Percentiles rank a stretch among this genome's conserved stretches.
Evolutionary conservation across 2,329 filamentous ascomycete genomes (phyloP).

Genomic region (Dactylellina sp.): DNA sequence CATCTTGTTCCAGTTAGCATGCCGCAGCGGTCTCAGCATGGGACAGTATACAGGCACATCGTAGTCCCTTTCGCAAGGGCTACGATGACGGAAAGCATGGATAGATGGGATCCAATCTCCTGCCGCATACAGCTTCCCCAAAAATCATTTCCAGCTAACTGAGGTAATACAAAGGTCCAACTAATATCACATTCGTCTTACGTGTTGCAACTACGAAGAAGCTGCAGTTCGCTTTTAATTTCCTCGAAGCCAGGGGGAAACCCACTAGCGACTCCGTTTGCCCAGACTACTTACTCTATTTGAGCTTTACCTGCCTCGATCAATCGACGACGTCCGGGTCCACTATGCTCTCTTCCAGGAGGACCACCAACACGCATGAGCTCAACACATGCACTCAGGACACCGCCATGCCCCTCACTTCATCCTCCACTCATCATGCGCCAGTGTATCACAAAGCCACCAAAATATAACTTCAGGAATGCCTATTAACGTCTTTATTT

Average conservation of each 20-base stretch:
- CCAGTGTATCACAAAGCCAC: too few relatives aligned
- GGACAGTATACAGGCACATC: background rate
- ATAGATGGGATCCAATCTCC: background rate
- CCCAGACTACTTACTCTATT: too few relatives aligned
- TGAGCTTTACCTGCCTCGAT: too few relatives aligned
- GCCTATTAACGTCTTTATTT: background rate
- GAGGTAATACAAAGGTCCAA: background rate
- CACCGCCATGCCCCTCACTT: too few relatives aligned
- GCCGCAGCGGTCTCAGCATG: background rate
- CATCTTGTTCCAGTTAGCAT: constrained; percentile 8
- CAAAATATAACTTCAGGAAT: too few relatives aligned
- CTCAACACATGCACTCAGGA: constrained; percentile 16
- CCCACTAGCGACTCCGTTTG: too few relatives aligned
- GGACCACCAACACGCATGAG: constrained; percentile 4
- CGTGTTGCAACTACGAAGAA: background rate
- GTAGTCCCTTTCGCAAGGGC: too few relatives aligned
- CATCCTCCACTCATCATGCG: too few relatives aligned
- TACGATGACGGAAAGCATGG: background rate
- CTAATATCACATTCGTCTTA: background rate
- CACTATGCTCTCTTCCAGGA: too few relatives aligned
- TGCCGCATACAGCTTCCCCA: constrained; percentile 20
- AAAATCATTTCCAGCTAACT: background rate
- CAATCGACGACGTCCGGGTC: too few relatives aligned
- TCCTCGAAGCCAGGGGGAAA: constrained; percentile 12
- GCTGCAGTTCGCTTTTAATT: constrained; percentile 4